A percentile compares a stretch with the other conserved stretches of the same genome.
These are phyloP conservation scores for Paramecium sonneborni DNA, from an alignment of 73 alveolate species.

Conservation along the genomic window DNA sequence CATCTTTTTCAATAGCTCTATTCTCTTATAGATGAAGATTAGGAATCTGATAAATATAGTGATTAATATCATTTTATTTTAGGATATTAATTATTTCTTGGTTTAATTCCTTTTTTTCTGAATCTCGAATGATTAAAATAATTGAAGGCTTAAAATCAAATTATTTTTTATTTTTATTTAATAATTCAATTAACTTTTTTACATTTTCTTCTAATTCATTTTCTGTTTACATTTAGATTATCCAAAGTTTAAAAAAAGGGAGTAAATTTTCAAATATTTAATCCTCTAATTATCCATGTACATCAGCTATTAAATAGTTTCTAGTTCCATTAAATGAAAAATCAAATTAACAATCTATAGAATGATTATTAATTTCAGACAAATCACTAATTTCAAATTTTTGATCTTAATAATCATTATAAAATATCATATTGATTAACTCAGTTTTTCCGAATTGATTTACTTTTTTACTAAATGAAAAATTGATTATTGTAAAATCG, in stretches of 20 bases:
- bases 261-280: neutral
- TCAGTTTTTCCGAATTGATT: neutral
- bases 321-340: neutral
- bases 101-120: neutral
- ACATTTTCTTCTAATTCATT: neutral
- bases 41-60: neutral
- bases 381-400: neutral
- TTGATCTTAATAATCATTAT: neutral
- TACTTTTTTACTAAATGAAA: neutral
- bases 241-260: neutral
- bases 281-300: neutral
- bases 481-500: neutral
- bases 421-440: neutral
- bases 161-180: too few species aligned
- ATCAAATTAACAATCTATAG: neutral
- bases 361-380: neutral
- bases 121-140: neutral
- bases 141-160: too few species aligned
- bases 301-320: neutral
- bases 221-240: neutral
- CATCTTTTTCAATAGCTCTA: neutral
- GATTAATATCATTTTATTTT: too few species aligned
- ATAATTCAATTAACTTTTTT: neutral
- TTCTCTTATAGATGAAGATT: neutral
- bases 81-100: neutral